Evolutionary conservation across 441 rosid genomes (phyloP).

Genomic region (Euphorbia celastroides): DNA sequence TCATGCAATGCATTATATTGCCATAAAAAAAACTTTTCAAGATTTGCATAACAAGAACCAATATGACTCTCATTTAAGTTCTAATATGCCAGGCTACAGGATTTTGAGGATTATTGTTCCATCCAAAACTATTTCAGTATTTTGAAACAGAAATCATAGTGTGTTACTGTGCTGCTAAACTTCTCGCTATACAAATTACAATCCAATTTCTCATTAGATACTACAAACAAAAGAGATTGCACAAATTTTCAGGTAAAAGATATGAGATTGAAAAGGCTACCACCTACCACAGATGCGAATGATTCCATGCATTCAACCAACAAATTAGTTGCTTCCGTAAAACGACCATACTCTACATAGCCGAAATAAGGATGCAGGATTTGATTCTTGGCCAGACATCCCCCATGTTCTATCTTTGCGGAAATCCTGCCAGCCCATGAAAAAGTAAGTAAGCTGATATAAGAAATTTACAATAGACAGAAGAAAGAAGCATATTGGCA

Average conservation of each 20-base stretch:
- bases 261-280: conserved; percentile 5
- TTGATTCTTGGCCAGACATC: conserved; percentile 80
- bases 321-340: conserved; percentile 79
- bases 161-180: not conserved
- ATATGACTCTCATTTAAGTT: not conserved
- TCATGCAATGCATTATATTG: not conserved
- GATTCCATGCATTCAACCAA: conserved; percentile 68
- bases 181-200: not conserved
- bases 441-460: conserved; percentile 15
- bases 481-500: conserved; percentile 2
- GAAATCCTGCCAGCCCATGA: conserved; percentile 42
- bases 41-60: not conserved
- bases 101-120: not conserved
- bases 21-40: not conserved
- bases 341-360: conserved; percentile 75
- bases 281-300: conserved; percentile 70
- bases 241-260: not conserved
- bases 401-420: conserved; percentile 63
- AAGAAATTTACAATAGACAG: not conserved
- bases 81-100: not conserved
- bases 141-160: not conserved
- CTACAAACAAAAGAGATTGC: not conserved
- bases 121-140: not conserved
- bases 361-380: conserved; percentile 74
- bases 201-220: not conserved